These are phyloP conservation scores for Komagataella phaffii DNA, from an alignment of 805 yeast species.

Conservation along the genomic window DNA sequence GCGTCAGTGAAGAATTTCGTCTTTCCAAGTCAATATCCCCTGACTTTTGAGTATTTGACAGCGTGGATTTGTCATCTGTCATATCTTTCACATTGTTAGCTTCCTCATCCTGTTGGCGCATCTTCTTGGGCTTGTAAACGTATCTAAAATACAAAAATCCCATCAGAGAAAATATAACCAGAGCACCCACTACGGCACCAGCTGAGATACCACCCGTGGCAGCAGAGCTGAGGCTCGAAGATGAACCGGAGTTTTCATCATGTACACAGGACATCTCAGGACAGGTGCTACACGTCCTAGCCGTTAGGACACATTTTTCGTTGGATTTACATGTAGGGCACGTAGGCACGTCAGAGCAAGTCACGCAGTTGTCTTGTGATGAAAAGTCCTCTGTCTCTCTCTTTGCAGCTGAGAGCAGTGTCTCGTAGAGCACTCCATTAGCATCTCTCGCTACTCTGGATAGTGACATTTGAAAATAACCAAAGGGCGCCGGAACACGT, in stretches of 20 bases:
- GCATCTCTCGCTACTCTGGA: neutral
- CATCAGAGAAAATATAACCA: conserved; percentile 21
- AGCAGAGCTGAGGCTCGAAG: conserved; percentile 6
- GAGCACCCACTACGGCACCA: conserved; percentile 52
- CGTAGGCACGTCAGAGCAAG: conserved; percentile 19
- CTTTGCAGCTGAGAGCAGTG: neutral
- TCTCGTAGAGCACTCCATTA: neutral
- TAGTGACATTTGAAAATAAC: neutral
- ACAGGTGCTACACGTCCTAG: conserved; percentile 45
- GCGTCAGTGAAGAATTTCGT: conserved; percentile 16
- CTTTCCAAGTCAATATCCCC: conserved; percentile 9
- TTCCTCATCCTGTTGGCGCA: conserved; percentile 13
- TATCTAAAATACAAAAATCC: conserved; percentile 27
- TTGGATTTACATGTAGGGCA: conserved; percentile 44
- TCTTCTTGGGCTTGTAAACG: conserved; percentile 19
- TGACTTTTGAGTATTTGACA: conserved; percentile 6
- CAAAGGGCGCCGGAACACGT: neutral
- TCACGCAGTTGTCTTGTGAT: conserved; percentile 10
- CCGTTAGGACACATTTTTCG: conserved; percentile 40
- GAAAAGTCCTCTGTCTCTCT: neutral
- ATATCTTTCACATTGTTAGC: conserved; percentile 9
- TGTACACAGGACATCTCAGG: conserved; percentile 38
- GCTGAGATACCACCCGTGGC: conserved; percentile 55
- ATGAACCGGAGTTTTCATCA: conserved; percentile 4
- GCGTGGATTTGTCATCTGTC: conserved; percentile 2